Conservation (phyloP, 1,139 yeast species). For the Zygosaccharomyces sapae region DNA sequence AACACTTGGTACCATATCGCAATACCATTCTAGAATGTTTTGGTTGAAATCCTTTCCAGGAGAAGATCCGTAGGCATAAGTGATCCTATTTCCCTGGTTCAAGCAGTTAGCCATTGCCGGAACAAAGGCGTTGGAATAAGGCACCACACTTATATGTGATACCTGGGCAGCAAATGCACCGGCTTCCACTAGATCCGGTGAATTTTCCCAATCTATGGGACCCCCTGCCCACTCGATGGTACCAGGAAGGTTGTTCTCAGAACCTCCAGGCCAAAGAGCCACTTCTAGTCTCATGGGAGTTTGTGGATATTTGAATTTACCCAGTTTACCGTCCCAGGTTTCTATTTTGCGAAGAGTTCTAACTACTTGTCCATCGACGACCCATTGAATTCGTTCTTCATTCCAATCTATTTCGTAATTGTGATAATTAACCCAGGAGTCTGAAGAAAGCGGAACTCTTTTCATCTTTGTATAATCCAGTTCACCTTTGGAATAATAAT, state of each 20-base stretch:
- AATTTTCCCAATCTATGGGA: conserved; percentile 61
- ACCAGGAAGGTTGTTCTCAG: conserved; percentile 58
- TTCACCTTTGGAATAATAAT: conserved; percentile 73
- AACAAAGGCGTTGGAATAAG: conserved; percentile 24
- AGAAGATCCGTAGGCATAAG: conserved; percentile 10
- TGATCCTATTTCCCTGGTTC: conserved; percentile 7
- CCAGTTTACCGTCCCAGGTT: conserved; percentile 45
- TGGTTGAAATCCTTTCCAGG: conserved; percentile 11
- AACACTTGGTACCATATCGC: conserved; percentile 16
- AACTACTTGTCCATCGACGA: conserved; percentile 60
- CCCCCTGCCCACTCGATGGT: conserved; percentile 97
- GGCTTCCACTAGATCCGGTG: conserved; percentile 31
- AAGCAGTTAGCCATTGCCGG: conserved; percentile 12
- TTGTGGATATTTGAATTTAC: conserved; percentile 60
- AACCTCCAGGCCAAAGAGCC: conserved; percentile 94
- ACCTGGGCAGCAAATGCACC: conserved; percentile 32
- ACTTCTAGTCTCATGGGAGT: conserved; percentile 85
- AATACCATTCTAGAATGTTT: conserved; percentile 14
- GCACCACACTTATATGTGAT: conserved; percentile 22
- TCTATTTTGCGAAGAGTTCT: conserved; percentile 65
- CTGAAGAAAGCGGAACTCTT: conserved; percentile 37
- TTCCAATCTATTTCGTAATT: conserved; percentile 80
- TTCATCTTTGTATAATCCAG: conserved; percentile 59
- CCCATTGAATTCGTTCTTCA: conserved; percentile 69
- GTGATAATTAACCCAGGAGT: conserved; percentile 67